Evolutionary conservation across 2,329 filamentous ascomycete species (phyloP), one percentile per base, ranked within the genome.

Genomic region (Ophiostoma piceae): DNA sequence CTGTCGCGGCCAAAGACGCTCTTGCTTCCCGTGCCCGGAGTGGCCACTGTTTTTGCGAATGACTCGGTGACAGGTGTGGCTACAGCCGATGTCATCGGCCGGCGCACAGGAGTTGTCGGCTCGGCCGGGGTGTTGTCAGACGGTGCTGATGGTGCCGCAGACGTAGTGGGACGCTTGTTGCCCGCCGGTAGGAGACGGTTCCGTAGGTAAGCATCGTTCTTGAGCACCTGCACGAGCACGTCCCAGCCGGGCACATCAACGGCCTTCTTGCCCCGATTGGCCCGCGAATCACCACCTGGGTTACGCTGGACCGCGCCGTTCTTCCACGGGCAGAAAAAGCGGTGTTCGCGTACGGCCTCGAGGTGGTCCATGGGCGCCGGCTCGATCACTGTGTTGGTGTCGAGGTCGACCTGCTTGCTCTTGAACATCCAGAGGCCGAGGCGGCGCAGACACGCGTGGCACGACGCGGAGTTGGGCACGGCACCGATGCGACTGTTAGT

Each of bases 401-500:
- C 79, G 1, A 82, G 80, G 71, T 87, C 84, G 39, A 90, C 85
- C 75, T 87, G 86, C 78, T 89, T 93, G 78, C 88, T 89, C 76
- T 88, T 90, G 78, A 96, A 98, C 82, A 99, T 90, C 95, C 95
- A 99, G 1, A 99, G 83, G 0, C 95, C 95, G 0, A 98, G 83
- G 1, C 94, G 88, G 71, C 95, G 88, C 76, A 96, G 91, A 77
- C 95, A 99, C 26, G 92, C 91, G 71, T 90, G 85, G 78, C 95
- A 99, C 4, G 88, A 88, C 6, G 91, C 89, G 19, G 94, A 86
- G 71, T 92, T 90, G 57, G 89, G 87, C 29, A 90, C 86, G 1
- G 87, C 79, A 76, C 88, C 78, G 75, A 88, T 79, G 76, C 83
- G 79, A 14, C 80, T 73, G 74, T 86, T 84, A 7, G 80, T 81